Base-by-base conservation (phyloP, 805 yeast genomes). In the Vanderwaltozyma verrucispora region DNA sequence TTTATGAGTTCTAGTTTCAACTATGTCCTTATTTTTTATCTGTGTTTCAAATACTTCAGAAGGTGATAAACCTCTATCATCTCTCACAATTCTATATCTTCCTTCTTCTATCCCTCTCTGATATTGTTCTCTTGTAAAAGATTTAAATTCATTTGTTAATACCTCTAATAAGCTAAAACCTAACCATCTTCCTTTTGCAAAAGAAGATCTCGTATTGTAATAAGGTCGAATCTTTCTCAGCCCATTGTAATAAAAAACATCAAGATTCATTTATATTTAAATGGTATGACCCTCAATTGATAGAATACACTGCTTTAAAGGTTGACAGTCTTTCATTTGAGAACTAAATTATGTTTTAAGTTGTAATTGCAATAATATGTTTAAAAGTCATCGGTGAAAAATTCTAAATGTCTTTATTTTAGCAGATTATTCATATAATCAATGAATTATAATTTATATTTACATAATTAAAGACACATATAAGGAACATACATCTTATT, bases 1-100 rank as follows among this genome's bases (percentile, higher is more conserved):
- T 41, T 88, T 72, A 54, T 87, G 96, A 33, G 75, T 42, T 5
- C 40, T 39, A 1, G 51, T 49, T 16, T 43, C 44, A 5, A 59
- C 39, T 7, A 50, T 29, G 34, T 60, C 64, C 21, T 56, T 55
- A 31, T 49, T 47, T 27, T 44, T 39, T 5, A 60, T 51, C 1
- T 31, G 38, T 1, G 47, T 34, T 2, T 5, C 8, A 13, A 48
- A 25, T 3, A 45, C 42, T n/a, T 50, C 49, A 16, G 36, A 40
- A 2, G 46, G 40, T 14, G 41, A 41, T 6, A 53, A 31, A 13
- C 30, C 30, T 15, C 14, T 37, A 10, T 44, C 53, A 16, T 41
- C 49, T 17, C 56, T 40, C 4, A 46, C 35, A 9, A 57, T 32
- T 23, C 43, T 45, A 21, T 47, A 50, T 10, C 39, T 30, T 4